These are phyloP conservation scores for Lepiota subincarnata DNA, from an alignment of 768 basidiomycete genomes.

Conservation along the genomic window DNA sequence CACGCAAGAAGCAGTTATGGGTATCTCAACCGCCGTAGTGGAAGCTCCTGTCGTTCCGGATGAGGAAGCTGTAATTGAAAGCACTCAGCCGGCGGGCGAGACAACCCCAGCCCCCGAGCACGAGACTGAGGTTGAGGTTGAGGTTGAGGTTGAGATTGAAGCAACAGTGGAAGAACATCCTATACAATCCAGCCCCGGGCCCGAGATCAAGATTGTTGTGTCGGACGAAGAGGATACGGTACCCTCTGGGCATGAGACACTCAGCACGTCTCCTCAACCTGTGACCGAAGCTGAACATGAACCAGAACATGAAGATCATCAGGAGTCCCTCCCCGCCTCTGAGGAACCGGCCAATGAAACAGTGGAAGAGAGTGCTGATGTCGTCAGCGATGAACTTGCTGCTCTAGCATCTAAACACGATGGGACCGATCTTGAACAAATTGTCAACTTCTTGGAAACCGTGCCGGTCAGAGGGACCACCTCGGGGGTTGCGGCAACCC, in stretches of 20 bases:
- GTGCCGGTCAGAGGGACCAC: constrained; percentile 32
- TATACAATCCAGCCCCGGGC: neutral
- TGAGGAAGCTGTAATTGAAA: neutral
- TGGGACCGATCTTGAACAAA: constrained; percentile 53
- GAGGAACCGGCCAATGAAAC: constrained; percentile 5
- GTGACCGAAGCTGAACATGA: constrained; percentile 10
- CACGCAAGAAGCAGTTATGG: constrained; percentile 19
- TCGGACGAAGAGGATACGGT: neutral
- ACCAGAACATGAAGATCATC: neutral
- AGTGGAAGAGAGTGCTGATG: constrained; percentile 5
- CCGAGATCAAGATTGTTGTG: neutral
- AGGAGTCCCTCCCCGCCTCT: constrained; percentile 2
- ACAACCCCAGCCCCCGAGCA: neutral
- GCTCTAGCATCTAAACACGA: constrained; percentile 8
- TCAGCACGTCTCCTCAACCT: neutral
- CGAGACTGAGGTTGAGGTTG: neutral
- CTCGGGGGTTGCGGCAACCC: constrained; percentile 44
- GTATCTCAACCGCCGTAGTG: constrained; percentile 14
- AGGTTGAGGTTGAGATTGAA: neutral
- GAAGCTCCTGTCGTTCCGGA: constrained; percentile 14
- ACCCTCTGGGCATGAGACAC: neutral
- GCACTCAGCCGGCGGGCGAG: neutral
- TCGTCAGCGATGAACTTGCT: neutral
- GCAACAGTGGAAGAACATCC: neutral
- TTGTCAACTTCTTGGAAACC: constrained; percentile 63